Percentiles rank a stretch among this genome's conserved stretches.
Evolutionary conservation across 768 basidiomycete genomes (phyloP).

Genomic region (Leccinellum albellum): DNA sequence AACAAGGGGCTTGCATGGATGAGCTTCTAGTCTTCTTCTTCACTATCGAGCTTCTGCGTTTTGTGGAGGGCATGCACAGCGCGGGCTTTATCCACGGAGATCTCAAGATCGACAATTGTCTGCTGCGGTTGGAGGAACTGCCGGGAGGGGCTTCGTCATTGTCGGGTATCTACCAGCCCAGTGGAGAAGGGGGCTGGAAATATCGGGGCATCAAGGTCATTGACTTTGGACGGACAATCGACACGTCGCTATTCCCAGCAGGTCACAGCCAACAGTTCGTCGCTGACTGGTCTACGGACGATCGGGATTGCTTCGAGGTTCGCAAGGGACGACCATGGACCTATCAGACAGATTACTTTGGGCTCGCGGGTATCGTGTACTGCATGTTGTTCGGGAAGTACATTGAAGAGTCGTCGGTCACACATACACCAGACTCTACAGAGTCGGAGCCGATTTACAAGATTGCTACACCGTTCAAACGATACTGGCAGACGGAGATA

Average conservation of each 20-base stretch:
- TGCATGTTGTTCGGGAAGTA: constrained; percentile 98
- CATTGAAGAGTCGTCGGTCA: constrained; percentile 69
- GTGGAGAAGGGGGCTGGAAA: constrained; percentile 81
- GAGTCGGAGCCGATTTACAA: constrained; percentile 45
- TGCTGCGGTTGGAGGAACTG: constrained; percentile 85
- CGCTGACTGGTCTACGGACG: constrained; percentile 86
- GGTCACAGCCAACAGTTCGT: constrained; percentile 66
- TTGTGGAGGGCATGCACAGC: constrained; percentile 77
- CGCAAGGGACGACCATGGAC: constrained; percentile 84
- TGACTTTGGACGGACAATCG: constrained; percentile 96
- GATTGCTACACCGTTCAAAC: constrained; percentile 75
- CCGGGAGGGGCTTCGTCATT: constrained; percentile 68
- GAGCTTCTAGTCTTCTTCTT: constrained; percentile 96
- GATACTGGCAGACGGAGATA: constrained; percentile 92
- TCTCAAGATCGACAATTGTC: constrained; percentile 98
- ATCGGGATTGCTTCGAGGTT: constrained; percentile 89
- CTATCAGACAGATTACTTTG: constrained; percentile 94
- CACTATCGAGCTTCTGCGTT: constrained; percentile 80
- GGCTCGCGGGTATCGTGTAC: constrained; percentile 90
- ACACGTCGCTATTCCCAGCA: constrained; percentile 74
- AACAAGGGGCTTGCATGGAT: constrained; percentile 79
- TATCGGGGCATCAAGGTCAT: constrained; percentile 88
- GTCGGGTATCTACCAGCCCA: constrained; percentile 70
- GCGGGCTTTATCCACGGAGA: constrained; percentile 94
- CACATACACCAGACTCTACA: constrained; percentile 30